phyloP scores from a whole-genome alignment of 148 eudicot species.

The Silene uniflora region DNA sequence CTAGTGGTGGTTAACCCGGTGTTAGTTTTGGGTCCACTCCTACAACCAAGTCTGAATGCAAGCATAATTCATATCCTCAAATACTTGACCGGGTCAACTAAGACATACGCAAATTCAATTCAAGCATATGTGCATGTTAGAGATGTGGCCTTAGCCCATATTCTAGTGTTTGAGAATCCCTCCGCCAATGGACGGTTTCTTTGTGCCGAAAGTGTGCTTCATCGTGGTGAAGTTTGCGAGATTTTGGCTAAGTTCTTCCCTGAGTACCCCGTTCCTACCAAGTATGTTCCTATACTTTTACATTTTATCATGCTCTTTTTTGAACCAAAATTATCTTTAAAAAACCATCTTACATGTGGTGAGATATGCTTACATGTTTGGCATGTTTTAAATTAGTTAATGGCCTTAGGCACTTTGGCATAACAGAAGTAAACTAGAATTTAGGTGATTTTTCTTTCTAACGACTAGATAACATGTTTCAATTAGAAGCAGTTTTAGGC shows the following conservation, averaged over 20 bases:
- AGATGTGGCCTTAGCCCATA: constrained; percentile 84
- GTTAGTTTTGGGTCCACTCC: constrained; percentile 68
- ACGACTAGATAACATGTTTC: no score
- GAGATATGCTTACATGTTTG: no score
- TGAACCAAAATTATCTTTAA: neutral
- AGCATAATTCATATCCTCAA: constrained; percentile 75
- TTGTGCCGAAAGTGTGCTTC: constrained; percentile 83
- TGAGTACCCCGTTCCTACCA: constrained; percentile 78
- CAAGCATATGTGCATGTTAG: constrained; percentile 83
- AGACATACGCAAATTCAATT: constrained; percentile 68
- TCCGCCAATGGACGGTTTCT: constrained; percentile 64
- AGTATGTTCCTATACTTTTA: constrained; percentile 39
- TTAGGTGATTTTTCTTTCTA: no score
- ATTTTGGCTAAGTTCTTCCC: constrained; percentile 81
- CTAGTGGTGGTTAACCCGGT: constrained; percentile 77
- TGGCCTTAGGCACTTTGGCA: no score
- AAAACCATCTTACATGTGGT: no score
- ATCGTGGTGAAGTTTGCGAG: constrained; percentile 84
- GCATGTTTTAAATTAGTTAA: no score
- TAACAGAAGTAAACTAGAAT: no score
- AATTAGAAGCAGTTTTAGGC: no score
- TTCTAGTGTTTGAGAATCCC: constrained; percentile 65
- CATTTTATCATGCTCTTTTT: neutral
- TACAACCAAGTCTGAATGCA: constrained; percentile 76
- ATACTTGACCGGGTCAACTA: constrained; percentile 77